Evolutionary conservation across 495 filamentous ascomycete species (phyloP).

Genomic region (Pyrenopolyporus hunteri): DNA sequence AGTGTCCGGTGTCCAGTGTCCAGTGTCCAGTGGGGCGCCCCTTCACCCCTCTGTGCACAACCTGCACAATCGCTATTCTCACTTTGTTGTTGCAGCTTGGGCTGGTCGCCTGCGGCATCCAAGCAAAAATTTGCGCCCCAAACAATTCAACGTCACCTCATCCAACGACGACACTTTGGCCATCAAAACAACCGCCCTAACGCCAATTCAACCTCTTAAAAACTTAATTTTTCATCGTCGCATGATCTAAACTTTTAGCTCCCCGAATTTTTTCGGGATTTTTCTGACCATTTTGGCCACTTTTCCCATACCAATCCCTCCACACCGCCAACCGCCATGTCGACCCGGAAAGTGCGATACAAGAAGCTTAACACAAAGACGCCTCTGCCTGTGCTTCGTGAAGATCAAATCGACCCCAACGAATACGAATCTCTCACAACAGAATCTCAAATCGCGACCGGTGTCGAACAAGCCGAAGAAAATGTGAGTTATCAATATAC

Average conservation of each 20-base stretch:
- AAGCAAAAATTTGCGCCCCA: conserved; percentile 55
- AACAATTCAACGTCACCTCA: conserved; percentile 70
- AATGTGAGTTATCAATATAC: conserved; percentile 71
- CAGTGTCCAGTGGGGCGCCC: conserved; percentile 15
- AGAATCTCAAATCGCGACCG: conserved; percentile 82
- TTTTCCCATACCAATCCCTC: conserved; percentile 47
- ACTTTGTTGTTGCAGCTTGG: conserved; percentile 33
- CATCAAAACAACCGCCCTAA: conserved; percentile 65
- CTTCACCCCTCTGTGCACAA: conserved; percentile 27
- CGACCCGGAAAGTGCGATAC: conserved; percentile 76
- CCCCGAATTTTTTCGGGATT: conserved; percentile 53
- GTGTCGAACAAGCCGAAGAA: conserved; percentile 96
- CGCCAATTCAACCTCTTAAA: conserved; percentile 57
- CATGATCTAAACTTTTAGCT: conserved; percentile 60
- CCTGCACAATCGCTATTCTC: conserved; percentile 31
- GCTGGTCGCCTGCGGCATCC: conserved; percentile 36
- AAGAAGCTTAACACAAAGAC: conserved; percentile 93
- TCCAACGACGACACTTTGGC: conserved; percentile 57
- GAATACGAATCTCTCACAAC: conserved; percentile 62
- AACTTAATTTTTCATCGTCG: conserved; percentile 60
- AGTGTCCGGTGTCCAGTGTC: too few species aligned
- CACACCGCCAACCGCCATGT: conserved; percentile 62
- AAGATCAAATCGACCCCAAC: conserved; percentile 85
- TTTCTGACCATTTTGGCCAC: conserved; percentile 52
- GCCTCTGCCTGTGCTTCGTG: conserved; percentile 80